Evolutionary conservation across 495 filamentous ascomycete species (phyloP).

Genomic region (Penicillium bovifimosum): DNA sequence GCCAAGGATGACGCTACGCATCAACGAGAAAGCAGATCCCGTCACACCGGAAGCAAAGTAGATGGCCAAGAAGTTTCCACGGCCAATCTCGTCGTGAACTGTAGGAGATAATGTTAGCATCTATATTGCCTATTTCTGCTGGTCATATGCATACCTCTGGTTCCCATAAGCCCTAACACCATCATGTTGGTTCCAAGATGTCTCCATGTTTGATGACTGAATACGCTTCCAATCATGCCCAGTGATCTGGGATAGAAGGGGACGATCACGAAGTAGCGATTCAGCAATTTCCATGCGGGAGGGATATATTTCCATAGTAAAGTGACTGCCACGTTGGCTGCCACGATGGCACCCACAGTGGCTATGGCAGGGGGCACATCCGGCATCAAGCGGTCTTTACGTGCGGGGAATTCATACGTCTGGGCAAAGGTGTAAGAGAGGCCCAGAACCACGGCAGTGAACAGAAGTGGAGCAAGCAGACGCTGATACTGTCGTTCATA

Average conservation of each 20-base stretch:
- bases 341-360: constrained; percentile 64
- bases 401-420: constrained; percentile 58
- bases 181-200: constrained; percentile 73
- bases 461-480: constrained; percentile 56
- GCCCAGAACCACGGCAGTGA: constrained; percentile 48
- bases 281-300: constrained; percentile 65
- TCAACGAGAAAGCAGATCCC: constrained; percentile 59
- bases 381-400: constrained; percentile 58
- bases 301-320: constrained; percentile 60
- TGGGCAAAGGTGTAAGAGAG: constrained; percentile 50
- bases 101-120: constrained; percentile 1
- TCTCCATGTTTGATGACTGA: constrained; percentile 66
- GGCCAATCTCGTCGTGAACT: constrained; percentile 83
- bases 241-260: constrained; percentile 62
- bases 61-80: constrained; percentile 75
- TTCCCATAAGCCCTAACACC: constrained; percentile 53
- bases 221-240: constrained; percentile 62
- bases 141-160: constrained; percentile 39
- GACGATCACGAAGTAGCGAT: constrained; percentile 69
- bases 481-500: constrained; percentile 44
- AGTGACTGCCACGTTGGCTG: constrained; percentile 57
- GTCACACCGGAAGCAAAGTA: constrained; percentile 65
- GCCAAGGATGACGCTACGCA: constrained; percentile 48
- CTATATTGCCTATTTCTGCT: background rate
- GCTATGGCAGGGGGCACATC: constrained; percentile 73